phyloP scores from a whole-genome alignment of 108 stramenopile genomes.

The Asterionellopsis glacialis region DNA sequence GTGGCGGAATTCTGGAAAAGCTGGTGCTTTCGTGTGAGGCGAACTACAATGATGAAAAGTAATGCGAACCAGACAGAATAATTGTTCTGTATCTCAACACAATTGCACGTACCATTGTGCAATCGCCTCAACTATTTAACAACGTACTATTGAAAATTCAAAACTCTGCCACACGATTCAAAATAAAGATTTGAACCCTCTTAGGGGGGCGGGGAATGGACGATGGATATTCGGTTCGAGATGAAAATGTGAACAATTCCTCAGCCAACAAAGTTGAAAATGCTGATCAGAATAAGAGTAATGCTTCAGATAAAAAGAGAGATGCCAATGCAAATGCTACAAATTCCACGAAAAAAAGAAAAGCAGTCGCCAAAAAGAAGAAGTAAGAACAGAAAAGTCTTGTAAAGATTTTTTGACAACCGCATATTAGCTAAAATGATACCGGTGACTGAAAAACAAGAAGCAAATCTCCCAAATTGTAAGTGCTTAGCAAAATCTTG shows the following conservation, averaged over 20 bases:
- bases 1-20: constrained; percentile 3
- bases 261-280: background rate
- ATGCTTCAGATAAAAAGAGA: background rate
- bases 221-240: constrained; percentile 37
- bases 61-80: constrained; percentile 33
- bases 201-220: constrained; percentile 61
- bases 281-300: constrained; percentile 4
- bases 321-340: background rate
- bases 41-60: constrained; percentile 10
- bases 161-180: too few relatives aligned
- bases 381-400: background rate
- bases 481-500: constrained; percentile 43
- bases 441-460: constrained; percentile 41
- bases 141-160: constrained; percentile 3
- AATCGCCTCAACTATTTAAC: constrained; percentile 12
- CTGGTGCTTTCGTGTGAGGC: constrained; percentile 26
- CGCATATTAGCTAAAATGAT: background rate
- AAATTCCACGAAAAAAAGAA: background rate
- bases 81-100: constrained; percentile 35
- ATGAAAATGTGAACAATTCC: constrained; percentile 41
- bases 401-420: background rate
- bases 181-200: too few relatives aligned
- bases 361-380: background rate
- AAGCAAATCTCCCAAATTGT: constrained; percentile 56
- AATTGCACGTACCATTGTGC: constrained; percentile 22